Percentiles rank a stretch among this genome's conserved stretches.
Conservation (phyloP, 2,329 filamentous ascomycete genomes). For the Penicillium brevicompactum region DNA sequence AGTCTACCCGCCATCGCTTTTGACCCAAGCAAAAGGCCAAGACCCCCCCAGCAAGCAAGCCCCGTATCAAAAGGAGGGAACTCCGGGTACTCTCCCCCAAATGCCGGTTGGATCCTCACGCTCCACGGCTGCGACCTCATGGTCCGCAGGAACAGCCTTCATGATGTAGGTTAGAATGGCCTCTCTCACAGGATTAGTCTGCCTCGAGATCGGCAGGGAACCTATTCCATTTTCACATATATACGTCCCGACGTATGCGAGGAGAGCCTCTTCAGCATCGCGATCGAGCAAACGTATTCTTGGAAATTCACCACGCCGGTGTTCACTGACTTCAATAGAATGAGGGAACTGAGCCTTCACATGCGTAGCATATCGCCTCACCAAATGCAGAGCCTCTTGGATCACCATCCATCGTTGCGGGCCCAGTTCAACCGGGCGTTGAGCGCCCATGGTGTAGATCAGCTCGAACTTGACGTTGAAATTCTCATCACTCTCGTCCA, state of each 20-base stretch:
- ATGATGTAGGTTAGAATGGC: constrained; percentile 52
- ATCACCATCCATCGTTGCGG: constrained; percentile 60
- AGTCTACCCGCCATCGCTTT: constrained; percentile 69
- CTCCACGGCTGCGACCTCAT: constrained; percentile 36
- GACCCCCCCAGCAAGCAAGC: constrained; percentile 60
- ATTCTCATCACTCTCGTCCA: constrained; percentile 69
- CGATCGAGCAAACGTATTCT: constrained; percentile 51
- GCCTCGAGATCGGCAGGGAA: constrained; percentile 48
- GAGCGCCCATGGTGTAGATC: constrained; percentile 63
- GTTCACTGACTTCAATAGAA: constrained; percentile 48
- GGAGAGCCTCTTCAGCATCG: constrained; percentile 36
- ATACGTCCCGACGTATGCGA: constrained; percentile 27
- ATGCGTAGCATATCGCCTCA: constrained; percentile 37
- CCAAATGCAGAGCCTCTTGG: constrained; percentile 54
- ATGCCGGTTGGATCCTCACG: constrained; percentile 44
- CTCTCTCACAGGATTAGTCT: constrained; percentile 31
- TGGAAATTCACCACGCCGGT: constrained; percentile 46
- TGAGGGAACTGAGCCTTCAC: constrained; percentile 35
- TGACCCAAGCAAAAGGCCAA: constrained; percentile 55
- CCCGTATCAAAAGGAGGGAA: constrained; percentile 34
- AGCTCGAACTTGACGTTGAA: constrained; percentile 64
- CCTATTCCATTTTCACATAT: constrained; percentile 50
- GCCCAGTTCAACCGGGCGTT: constrained; percentile 54
- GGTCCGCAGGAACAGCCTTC: constrained; percentile 26
- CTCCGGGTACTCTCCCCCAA: constrained; percentile 47